Percentiles rank a stretch among this genome's conserved stretches.
Conservation (phyloP, 179 eudicot species). For the Drosera spatulata region DNA sequence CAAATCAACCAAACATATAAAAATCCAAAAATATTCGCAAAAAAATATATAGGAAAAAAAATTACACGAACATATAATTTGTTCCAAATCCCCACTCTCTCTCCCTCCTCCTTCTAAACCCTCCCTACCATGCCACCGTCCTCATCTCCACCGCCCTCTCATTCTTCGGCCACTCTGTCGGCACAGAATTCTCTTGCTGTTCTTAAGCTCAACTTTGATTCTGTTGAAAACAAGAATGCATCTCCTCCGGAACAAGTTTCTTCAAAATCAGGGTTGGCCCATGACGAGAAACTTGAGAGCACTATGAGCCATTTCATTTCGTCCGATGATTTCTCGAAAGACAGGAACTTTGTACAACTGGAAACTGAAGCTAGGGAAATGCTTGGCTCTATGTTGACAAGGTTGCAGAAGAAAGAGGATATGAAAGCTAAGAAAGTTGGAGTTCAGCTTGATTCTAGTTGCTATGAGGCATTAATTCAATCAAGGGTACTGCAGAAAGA, state of each 20-base stretch:
- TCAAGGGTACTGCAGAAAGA: slow-evolving; percentile 59
- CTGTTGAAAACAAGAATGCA: slow-evolving; percentile 12
- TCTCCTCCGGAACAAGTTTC: slow-evolving; percentile 9
- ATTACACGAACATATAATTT: too few relatives aligned
- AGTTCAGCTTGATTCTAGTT: slow-evolving; percentile 70
- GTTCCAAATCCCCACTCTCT: too few relatives aligned
- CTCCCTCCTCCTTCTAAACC: too few relatives aligned
- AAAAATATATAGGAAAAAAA: too few relatives aligned
- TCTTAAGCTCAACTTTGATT: slow-evolving; percentile 39
- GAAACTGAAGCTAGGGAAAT: slow-evolving; percentile 50
- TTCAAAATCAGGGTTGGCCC: slow-evolving; percentile 10
- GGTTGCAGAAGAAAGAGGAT: slow-evolving; percentile 56
- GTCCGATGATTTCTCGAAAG: slow-evolving; percentile 51
- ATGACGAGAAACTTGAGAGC: slow-evolving; percentile 9
- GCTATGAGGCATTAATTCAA: slow-evolving; percentile 55
- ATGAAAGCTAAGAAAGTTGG: slow-evolving; percentile 65
- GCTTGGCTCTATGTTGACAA: slow-evolving; percentile 27
- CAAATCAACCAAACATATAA: too few relatives aligned
- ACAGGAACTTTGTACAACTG: slow-evolving; percentile 41
- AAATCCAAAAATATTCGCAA: too few relatives aligned
- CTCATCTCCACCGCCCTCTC: too few relatives aligned
- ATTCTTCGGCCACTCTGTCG: too few relatives aligned
- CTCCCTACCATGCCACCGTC: too few relatives aligned
- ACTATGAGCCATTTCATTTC: slow-evolving; percentile 17
- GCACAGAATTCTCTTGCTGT: slow-evolving; percentile 68